Percentiles rank a stretch among this genome's conserved stretches.
phyloP scores from a whole-genome alignment of 441 rosid species.

The Corymbia calophylla region DNA sequence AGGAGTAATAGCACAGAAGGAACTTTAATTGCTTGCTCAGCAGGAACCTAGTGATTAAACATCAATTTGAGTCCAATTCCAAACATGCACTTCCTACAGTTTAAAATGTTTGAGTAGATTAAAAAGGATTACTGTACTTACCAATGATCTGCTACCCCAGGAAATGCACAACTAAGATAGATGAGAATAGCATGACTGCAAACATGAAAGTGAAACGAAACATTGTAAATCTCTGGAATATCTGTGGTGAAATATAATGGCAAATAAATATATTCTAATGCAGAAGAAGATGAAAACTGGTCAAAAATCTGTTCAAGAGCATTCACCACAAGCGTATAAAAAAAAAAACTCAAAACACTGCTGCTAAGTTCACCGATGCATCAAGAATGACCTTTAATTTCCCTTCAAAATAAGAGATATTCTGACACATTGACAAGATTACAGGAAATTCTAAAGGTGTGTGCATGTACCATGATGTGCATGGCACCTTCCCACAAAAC shows the following conservation, averaged over 20 bases:
- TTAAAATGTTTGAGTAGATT: not conserved
- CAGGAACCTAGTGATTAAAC: not conserved
- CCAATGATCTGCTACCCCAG: conserved; percentile 90
- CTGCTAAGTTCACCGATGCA: not conserved
- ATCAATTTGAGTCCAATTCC: not conserved
- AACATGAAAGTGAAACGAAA: not conserved
- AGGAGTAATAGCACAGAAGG: not conserved
- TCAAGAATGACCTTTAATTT: not conserved
- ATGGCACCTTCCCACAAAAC: not conserved
- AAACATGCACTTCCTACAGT: not conserved
- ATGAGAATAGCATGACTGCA: conserved; percentile 83
- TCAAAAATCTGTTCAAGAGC: not conserved
- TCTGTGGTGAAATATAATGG: not conserved
- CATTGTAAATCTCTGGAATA: not conserved
- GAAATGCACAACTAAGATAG: conserved; percentile 65
- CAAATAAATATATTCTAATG: not conserved
- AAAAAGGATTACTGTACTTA: conserved; percentile 16
- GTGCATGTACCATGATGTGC: not conserved
- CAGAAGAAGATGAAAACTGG: not conserved
- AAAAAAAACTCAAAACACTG: not conserved
- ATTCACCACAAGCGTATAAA: not conserved
- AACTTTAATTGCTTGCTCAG: not conserved
- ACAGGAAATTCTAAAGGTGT: not conserved
- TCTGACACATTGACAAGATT: not conserved
- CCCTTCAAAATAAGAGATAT: not conserved